Base-by-base conservation (phyloP, 2,329 filamentous ascomycete species). In the Aaosphaeria arxii region DNA sequence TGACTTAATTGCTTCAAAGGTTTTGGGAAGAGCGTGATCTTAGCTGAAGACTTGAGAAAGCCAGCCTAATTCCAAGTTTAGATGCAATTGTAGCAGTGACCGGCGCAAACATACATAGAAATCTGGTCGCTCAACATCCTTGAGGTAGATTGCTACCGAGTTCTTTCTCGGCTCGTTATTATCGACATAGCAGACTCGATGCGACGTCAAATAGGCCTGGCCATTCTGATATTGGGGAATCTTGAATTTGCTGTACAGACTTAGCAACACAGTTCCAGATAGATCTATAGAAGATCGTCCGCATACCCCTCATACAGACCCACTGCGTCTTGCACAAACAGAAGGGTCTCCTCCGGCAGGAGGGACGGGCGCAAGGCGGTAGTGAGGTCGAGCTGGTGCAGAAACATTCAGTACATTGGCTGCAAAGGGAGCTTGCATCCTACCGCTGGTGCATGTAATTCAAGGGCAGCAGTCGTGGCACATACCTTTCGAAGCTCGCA, bases 321-420 rank as follows among this genome's bases (percentile, higher is more conserved):
- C 62, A 99, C 91, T 71, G 90, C 91, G 79, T 97, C 91, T 76
- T 97, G 92, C 49, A 99, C 92, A 74, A 96, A 97, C 51, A 99
- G 81, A 46, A 97, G 79, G 59, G 89, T 88, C 81, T 99, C 94
- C 78, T 96, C 94, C 65, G 90, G 88, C 58, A 95, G 82, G 69
- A 96, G 87, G 52, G 87, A 88, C 63, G 94, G 94, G 79, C 94
- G 88, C 68, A 96, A 83, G 68, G 94, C 94, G 76, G 92, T 96
- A 49, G 94, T 99, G 65, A 99, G 83, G 75, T 99, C 92, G 71
- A 97, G 82, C 63, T 88, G 85, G 80, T 95, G 92, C 80, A 96
- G 81, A 83, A 95, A 96, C 92, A 97, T 97, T 80, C 88, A 89
- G 87, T 56, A 46, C 60, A 62, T 61, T 35, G 41, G 46, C 7